Evolutionary conservation across 768 basidiomycete genomes (phyloP).

Genomic region (Lactifluus echinatus): DNA sequence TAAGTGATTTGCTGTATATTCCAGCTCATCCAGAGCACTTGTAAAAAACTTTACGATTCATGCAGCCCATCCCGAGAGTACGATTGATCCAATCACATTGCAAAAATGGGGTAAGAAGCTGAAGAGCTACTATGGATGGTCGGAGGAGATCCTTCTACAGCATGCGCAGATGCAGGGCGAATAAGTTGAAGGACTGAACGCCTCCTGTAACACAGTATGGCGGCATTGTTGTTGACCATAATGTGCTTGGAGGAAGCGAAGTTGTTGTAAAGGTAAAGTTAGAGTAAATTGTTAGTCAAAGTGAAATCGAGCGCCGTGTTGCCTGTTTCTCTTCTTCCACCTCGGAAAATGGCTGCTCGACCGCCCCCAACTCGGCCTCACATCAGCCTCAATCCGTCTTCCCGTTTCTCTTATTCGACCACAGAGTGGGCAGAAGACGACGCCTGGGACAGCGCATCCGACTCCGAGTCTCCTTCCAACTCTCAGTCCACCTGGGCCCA

Average conservation of each 20-base stretch:
- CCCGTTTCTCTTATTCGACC: constrained; percentile 19
- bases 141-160: constrained; percentile 21
- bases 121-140: constrained; percentile 26
- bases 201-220: constrained; percentile 7
- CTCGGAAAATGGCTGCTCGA: constrained; percentile 16
- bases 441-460: constrained; percentile 30
- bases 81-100: constrained; percentile 24
- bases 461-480: constrained; percentile 22
- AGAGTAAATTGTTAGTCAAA: too few relatives aligned
- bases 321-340: too few relatives aligned
- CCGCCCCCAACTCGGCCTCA: constrained; percentile 24
- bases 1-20: constrained; percentile 1
- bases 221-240: constrained; percentile 1
- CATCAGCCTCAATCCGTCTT: constrained; percentile 20
- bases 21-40: neutral
- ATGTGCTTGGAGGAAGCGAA: constrained; percentile 5
- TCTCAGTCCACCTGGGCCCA: constrained; percentile 12
- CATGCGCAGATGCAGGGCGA: constrained; percentile 6
- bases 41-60: neutral
- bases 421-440: constrained; percentile 29
- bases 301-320: too few relatives aligned
- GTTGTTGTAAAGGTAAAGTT: too few relatives aligned
- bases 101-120: constrained; percentile 24
- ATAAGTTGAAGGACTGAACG: neutral
- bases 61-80: constrained; percentile 26